Percentiles rank a stretch among this genome's conserved stretches.
phyloP scores from a whole-genome alignment of 2,329 filamentous ascomycete genomes.

The Aspergillus latus region DNA sequence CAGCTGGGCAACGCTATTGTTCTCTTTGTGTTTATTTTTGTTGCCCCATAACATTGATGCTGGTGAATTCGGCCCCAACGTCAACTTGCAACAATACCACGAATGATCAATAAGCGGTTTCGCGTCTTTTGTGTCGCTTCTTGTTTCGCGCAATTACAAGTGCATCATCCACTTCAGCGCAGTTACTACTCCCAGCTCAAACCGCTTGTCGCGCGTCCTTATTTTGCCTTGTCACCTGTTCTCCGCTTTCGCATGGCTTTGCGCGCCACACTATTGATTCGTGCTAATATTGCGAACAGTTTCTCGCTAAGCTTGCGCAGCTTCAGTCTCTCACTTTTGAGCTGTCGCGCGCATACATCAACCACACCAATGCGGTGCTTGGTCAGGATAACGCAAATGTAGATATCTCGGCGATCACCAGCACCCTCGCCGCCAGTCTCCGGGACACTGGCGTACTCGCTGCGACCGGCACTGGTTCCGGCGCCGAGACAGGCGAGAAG shows the following conservation, averaged over 20 bases:
- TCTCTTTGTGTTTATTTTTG: neutral
- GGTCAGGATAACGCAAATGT: constrained; percentile 57
- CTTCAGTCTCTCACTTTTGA: constrained; percentile 77
- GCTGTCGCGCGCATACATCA: constrained; percentile 79
- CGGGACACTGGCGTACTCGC: constrained; percentile 47
- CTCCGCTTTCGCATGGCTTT: neutral
- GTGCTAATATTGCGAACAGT: constrained; percentile 48
- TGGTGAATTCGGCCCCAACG: neutral
- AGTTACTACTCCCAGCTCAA: neutral
- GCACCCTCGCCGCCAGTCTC: constrained; percentile 45
- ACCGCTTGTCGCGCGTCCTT: constrained; percentile 14
- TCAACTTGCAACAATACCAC: neutral
- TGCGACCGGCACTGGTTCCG: constrained; percentile 37
- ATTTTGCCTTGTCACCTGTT: constrained; percentile 12
- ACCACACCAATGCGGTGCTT: constrained; percentile 82
- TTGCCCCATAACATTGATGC: neutral
- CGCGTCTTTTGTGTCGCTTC: neutral
- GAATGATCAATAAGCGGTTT: no score
- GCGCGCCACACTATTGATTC: neutral
- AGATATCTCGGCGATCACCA: constrained; percentile 50
- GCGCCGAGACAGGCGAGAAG: constrained; percentile 62
- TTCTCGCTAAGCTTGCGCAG: constrained; percentile 73
- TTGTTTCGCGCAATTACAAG: neutral
- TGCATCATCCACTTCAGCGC: constrained; percentile 9
- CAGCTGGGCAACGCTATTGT: neutral